A percentile compares a stretch with the other conserved stretches of the same genome.
Conservation (phyloP, 169 alveolate species). For the Prorocentrum cordatum region DNA sequence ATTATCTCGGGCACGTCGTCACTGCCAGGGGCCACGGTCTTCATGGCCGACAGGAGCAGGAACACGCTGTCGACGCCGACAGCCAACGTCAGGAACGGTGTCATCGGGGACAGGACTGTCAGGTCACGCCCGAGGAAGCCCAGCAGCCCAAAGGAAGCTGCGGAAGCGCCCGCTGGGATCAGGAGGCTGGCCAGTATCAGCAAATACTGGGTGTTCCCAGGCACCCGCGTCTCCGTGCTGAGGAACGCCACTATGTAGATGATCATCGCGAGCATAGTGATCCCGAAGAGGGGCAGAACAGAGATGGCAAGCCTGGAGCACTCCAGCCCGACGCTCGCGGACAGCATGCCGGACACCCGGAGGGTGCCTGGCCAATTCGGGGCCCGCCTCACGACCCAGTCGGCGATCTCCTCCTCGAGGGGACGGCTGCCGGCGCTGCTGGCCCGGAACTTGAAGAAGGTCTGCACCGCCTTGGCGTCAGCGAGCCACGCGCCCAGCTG, state of each 20-base stretch:
- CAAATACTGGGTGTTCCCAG: background rate
- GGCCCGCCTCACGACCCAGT: too few species aligned
- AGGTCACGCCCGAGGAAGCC: background rate
- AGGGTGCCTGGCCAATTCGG: too few species aligned
- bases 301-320: too few species aligned
- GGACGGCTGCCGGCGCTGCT: too few species aligned
- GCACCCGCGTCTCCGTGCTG: conserved; percentile 1
- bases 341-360: too few species aligned
- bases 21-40: background rate
- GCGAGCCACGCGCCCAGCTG: too few species aligned
- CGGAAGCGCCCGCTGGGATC: background rate
- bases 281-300: background rate
- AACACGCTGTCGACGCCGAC: background rate
- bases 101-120: background rate
- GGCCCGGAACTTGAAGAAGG: too few species aligned
- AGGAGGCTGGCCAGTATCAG: background rate
- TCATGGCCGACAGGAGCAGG: background rate
- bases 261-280: background rate
- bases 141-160: background rate
- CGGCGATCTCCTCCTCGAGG: too few species aligned
- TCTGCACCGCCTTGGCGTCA: too few species aligned
- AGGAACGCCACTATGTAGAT: background rate
- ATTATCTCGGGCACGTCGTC: background rate
- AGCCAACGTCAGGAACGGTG: background rate
- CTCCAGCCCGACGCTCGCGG: too few species aligned